Evolutionary conservation across 306 rosid genomes (phyloP).

Genomic region (Comarum palustre): DNA sequence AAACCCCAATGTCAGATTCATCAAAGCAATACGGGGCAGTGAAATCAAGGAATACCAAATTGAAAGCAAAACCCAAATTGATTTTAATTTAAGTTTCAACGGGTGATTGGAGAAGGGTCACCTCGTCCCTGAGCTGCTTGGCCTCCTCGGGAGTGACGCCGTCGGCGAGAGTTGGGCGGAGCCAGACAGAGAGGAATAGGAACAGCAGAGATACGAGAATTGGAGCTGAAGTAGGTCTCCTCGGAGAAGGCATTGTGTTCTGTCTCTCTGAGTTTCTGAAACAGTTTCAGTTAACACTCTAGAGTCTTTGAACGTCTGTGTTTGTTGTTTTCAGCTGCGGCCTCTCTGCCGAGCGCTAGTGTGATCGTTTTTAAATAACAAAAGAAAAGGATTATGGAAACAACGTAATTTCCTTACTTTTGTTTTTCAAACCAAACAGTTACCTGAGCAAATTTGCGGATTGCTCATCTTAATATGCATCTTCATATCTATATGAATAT

Average conservation of each 20-base stretch:
- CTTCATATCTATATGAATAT: too few species aligned
- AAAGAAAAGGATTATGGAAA: too few species aligned
- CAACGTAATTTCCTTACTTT: too few species aligned
- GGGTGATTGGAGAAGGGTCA: conserved; percentile 11
- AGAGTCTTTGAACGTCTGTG: not conserved
- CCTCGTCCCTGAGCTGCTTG: conserved; percentile 69
- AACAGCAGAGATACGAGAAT: conserved; percentile 29
- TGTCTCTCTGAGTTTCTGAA: not conserved
- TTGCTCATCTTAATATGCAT: too few species aligned
- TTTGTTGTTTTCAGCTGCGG: not conserved
- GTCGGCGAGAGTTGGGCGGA: conserved; percentile 41
- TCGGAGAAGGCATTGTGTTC: conserved; percentile 40
- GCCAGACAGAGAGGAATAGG: conserved; percentile 23
- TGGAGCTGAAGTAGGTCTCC: conserved; percentile 30
- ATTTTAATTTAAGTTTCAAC: not conserved
- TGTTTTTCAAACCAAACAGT: too few species aligned
- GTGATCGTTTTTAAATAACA: not conserved
- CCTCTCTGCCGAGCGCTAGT: not conserved
- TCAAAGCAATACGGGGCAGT: not conserved
- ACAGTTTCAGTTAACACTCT: not conserved
- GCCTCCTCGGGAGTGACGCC: conserved; percentile 69
- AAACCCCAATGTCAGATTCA: not conserved
- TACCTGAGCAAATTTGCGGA: too few species aligned
- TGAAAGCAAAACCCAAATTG: not conserved
- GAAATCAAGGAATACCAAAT: not conserved